phyloP scores from a whole-genome alignment of 192 early-diverging fungal species.

The Rhizophagus prolifer region DNA sequence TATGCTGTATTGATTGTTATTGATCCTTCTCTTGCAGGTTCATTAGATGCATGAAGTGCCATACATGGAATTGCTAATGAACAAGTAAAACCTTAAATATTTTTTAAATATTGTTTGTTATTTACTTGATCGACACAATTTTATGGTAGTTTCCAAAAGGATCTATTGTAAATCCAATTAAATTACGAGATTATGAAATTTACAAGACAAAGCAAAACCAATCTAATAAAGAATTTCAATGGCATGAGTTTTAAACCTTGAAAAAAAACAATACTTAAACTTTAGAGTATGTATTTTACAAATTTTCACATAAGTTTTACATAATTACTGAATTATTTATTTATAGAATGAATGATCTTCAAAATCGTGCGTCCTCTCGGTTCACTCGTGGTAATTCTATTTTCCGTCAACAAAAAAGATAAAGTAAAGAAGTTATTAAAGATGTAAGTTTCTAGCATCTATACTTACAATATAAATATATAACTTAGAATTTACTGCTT shows the following conservation, averaged over 20 bases:
- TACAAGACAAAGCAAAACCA: background rate
- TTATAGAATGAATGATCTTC: background rate
- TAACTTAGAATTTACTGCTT: background rate
- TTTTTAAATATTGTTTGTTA: too few species aligned
- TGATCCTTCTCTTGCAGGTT: too few species aligned
- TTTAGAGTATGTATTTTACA: background rate
- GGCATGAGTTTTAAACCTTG: background rate
- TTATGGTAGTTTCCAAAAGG: background rate
- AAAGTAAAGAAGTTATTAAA: slow-evolving; percentile 3
- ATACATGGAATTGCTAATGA: too few species aligned
- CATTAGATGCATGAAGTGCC: too few species aligned
- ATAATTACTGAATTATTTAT: background rate
- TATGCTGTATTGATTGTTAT: too few species aligned
- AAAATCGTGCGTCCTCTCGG: too few species aligned
- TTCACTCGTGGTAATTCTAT: background rate
- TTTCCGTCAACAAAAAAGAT: background rate
- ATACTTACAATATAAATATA: background rate
- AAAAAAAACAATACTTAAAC: background rate
- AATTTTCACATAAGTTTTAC: too few species aligned
- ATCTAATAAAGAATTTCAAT: background rate
- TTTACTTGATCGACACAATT: too few species aligned
- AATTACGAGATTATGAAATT: background rate
- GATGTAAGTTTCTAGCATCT: background rate
- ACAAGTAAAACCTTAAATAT: too few species aligned
- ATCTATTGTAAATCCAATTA: background rate